These are phyloP conservation scores for Allium fistulosum DNA, from an alignment of 106 monocot species.

Conservation along the genomic window DNA sequence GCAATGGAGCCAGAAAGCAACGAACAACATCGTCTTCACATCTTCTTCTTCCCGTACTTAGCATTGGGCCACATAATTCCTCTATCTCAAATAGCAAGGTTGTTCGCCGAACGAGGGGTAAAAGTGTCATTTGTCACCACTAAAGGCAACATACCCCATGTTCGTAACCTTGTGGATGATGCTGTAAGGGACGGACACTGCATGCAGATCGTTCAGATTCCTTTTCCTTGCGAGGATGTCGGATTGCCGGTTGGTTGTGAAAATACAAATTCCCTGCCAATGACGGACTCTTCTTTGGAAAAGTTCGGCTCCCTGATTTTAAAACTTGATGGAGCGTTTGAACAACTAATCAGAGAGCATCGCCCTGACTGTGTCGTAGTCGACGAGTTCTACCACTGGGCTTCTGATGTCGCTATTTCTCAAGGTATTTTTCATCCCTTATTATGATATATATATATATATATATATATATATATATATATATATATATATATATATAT, in stretches of 20 bases:
- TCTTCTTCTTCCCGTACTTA: constrained; percentile 42
- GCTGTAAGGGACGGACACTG: background rate
- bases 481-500: too few relatives aligned
- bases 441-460: too few relatives aligned
- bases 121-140: constrained; percentile 25
- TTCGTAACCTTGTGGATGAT: constrained; percentile 8
- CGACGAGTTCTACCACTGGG: constrained; percentile 23
- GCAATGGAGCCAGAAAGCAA: too few relatives aligned
- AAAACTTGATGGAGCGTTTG: constrained; percentile 12
- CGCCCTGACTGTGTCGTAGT: constrained; percentile 21
- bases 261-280: constrained; percentile 2
- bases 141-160: constrained; percentile 16
- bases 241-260: constrained; percentile 20
- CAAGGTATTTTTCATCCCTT: constrained; percentile 11
- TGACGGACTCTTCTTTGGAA: background rate
- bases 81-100: constrained; percentile 24
- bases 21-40: constrained; percentile 11
- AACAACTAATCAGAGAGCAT: background rate
- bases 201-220: constrained; percentile 11
- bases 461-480: too few relatives aligned
- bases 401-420: constrained; percentile 11
- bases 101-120: constrained; percentile 28
- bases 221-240: constrained; percentile 20
- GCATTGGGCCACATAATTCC: constrained; percentile 41
- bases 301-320: background rate